Evolutionary conservation across 2,329 filamentous ascomycete species (phyloP).

Genomic region (Ophiostoma quercus): DNA sequence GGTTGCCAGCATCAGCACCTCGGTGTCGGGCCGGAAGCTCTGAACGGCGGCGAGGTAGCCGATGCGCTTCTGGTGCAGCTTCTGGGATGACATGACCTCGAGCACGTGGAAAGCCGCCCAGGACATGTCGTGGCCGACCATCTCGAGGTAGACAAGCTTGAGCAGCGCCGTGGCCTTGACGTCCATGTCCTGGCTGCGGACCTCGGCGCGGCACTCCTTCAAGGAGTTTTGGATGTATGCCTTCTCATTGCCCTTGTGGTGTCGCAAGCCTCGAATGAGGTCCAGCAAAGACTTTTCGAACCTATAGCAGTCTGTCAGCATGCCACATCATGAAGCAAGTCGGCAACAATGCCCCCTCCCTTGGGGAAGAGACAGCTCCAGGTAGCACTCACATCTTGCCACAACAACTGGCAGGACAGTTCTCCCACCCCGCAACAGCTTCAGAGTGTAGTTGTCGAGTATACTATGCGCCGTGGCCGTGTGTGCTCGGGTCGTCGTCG

Average conservation of each 20-base stretch:
- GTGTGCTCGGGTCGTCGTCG: not conserved
- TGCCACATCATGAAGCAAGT: not conserved
- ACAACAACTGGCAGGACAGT: constrained; percentile 10
- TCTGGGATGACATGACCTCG: constrained; percentile 95
- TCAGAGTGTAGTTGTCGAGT: not conserved
- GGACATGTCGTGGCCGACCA: constrained; percentile 99
- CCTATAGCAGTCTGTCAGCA: constrained; percentile 48
- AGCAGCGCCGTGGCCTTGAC: constrained; percentile 92
- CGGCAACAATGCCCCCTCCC: not conserved
- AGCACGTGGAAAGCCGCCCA: constrained; percentile 98
- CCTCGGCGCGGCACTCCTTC: constrained; percentile 91
- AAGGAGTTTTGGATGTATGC: constrained; percentile 91
- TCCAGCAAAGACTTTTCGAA: constrained; percentile 99
- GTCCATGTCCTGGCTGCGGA: constrained; percentile 92
- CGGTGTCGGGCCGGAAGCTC: constrained; percentile 91
- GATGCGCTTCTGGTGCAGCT: constrained; percentile 91
- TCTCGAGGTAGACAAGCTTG: constrained; percentile 95
- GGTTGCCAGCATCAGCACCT: constrained; percentile 94
- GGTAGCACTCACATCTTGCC: constrained; percentile 20
- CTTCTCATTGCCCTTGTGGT: constrained; percentile 90
- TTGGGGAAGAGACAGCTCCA: not conserved
- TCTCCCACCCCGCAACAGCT: constrained; percentile 15
- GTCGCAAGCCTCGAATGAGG: constrained; percentile 92
- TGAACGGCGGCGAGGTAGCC: constrained; percentile 94
- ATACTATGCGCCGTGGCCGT: not conserved